Evolutionary conservation across 805 yeast genomes (phyloP), one percentile per base, ranked within the genome.

Genomic region (Metschnikowia bowlesiae): DNA sequence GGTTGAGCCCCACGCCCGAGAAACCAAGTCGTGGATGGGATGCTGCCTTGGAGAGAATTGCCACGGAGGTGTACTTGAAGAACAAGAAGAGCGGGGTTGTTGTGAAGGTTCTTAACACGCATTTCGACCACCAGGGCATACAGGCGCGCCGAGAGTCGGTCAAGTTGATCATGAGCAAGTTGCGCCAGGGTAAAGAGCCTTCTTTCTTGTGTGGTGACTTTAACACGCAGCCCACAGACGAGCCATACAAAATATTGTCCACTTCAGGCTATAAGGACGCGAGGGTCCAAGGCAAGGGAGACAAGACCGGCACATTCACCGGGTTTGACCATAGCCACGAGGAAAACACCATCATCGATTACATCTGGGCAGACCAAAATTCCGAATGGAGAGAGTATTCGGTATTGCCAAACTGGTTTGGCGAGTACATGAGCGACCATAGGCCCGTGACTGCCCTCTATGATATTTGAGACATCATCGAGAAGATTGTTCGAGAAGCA

Each of bases 301-400:
- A 79, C 54, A 70, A 68, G 50, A 53, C 54, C 18, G 53, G 66
- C 26, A 80, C 84, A 0, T 79, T 70, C 53, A 78, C 83, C 0
- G 83, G 83, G 3, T 81, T 79, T 55, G 68, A 69, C 51, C 61
- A 56, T 14, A 60, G 53, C 10, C 37, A 62, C 42, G 70, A 64
- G 52, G 63, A 44, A 5, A 61, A 53, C 34, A 51, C 62, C 16
- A 68, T 68, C 32, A 77, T 77, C 43, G 81, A 77, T 55, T 76
- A 74, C 51, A 69, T 77, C 31, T 77, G 79, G 78, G 64, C 72
- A 2, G 58, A 52, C 31, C 44, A 52, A 2, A 34, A 47, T 32
- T 38, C 59, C 13, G 33, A 42, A 29, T 56, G 54, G 55, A 40
- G 8, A 16, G 42, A 18, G 26, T 56, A 56, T 58, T 78, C 69